Evolutionary conservation across 495 filamentous ascomycete species (phyloP).

Genomic region (Neurospora sp.): DNA sequence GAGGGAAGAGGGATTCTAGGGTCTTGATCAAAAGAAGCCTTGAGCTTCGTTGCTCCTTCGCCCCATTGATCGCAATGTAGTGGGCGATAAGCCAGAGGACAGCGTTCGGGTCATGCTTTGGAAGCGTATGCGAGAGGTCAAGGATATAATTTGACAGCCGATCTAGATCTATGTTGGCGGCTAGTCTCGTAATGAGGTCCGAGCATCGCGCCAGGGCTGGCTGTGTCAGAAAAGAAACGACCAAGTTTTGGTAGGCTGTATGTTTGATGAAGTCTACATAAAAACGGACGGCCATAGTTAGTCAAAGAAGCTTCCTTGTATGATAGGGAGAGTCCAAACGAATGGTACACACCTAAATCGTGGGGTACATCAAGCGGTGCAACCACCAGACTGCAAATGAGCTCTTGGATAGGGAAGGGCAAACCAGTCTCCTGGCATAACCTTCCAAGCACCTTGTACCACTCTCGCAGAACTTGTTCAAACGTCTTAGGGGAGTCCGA

Average conservation of each 20-base stretch:
- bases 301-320: neutral
- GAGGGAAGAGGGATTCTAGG: constrained; percentile 17
- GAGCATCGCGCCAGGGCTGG: constrained; percentile 14
- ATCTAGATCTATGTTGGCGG: constrained; percentile 13
- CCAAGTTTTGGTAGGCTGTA: constrained; percentile 28
- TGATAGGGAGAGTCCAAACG: neutral
- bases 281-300: neutral
- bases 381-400: constrained; percentile 9
- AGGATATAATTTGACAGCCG: constrained; percentile 17
- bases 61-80: constrained; percentile 63
- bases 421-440: constrained; percentile 11
- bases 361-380: constrained; percentile 10
- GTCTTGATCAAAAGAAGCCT: constrained; percentile 13
- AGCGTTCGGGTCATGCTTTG: constrained; percentile 9
- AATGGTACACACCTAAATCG: constrained; percentile 10
- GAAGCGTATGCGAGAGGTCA: neutral
- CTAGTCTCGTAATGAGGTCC: constrained; percentile 9
- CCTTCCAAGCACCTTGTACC: constrained; percentile 15
- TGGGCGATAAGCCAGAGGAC: constrained; percentile 73
- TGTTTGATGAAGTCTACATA: constrained; percentile 7
- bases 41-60: constrained; percentile 16
- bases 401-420: neutral
- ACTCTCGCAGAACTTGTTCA: constrained; percentile 6
- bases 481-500: constrained; percentile 7
- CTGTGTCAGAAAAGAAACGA: constrained; percentile 27